Conservation (phyloP, 495 filamentous ascomycete genomes). For the Neurospora terricola region DNA sequence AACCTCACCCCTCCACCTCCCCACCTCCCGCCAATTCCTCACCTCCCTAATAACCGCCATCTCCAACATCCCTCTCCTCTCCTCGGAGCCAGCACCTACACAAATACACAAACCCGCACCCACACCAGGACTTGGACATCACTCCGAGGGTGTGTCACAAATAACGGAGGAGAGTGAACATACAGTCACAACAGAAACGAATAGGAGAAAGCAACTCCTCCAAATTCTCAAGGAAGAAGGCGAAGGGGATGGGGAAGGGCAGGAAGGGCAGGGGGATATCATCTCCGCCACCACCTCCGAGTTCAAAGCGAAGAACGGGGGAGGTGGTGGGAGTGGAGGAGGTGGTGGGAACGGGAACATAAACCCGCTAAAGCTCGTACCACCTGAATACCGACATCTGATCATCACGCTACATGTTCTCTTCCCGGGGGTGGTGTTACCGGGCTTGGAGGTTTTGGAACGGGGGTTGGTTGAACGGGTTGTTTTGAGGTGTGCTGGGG, state of each 20-base stretch:
- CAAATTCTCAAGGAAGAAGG: neutral
- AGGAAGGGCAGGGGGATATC: neutral
- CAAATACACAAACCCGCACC: no score
- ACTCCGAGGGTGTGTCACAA: no score
- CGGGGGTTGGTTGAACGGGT: constrained; percentile 49
- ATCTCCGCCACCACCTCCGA: no score
- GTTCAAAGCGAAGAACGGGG: no score
- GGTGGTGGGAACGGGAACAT: no score
- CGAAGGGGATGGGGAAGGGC: neutral
- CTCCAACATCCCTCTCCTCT: constrained; percentile 22
- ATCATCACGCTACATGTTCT: constrained; percentile 54
- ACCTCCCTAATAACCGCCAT: constrained; percentile 37
- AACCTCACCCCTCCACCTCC: constrained; percentile 12
- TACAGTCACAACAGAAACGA: no score
- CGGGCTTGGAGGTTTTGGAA: constrained; percentile 76
- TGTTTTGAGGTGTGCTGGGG: constrained; percentile 3
- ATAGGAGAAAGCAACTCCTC: neutral
- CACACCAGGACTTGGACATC: no score
- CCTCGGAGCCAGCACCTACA: no score
- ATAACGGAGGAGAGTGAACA: no score
- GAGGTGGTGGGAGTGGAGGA: no score
- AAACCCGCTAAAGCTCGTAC: constrained; percentile 34
- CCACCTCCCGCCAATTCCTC: constrained; percentile 31
- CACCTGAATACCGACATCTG: constrained; percentile 29
- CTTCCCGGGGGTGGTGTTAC: constrained; percentile 52